phyloP scores from a whole-genome alignment of 2,329 filamentous ascomycete species.

The Neoascochyta sp. region DNA sequence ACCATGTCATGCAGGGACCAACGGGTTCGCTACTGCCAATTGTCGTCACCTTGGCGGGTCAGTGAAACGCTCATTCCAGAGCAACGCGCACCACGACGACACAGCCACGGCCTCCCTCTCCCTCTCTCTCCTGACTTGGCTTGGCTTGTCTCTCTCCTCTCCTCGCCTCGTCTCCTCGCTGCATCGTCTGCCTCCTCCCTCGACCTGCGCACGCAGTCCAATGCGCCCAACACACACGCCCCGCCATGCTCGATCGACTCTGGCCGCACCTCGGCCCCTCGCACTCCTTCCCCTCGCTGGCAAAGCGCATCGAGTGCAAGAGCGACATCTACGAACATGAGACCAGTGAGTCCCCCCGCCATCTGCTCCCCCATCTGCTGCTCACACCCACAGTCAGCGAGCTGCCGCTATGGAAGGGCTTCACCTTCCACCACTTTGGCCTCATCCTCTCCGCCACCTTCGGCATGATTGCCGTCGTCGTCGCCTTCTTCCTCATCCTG shows the following conservation, averaged over 20 bases:
- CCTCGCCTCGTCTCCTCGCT: no score
- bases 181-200: no score
- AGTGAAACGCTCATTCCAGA: slow-evolving; percentile 12
- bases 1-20: slow-evolving; percentile 8
- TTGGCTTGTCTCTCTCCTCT: no score
- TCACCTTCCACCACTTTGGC: slow-evolving; percentile 57
- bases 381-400: slow-evolving; percentile 43
- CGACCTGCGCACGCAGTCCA: no score
- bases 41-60: slow-evolving; percentile 10
- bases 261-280: no score
- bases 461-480: slow-evolving; percentile 48
- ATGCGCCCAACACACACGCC: no score
- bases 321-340: slow-evolving; percentile 15
- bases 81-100: slow-evolving; percentile 7
- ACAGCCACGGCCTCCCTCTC: no score
- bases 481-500: slow-evolving; percentile 54
- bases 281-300: slow-evolving; percentile 1
- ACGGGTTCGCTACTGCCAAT: slow-evolving; percentile 7
- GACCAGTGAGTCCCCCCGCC: slow-evolving; percentile 44
- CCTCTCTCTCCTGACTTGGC: no score
- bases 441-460: slow-evolving; percentile 54
- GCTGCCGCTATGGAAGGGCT: slow-evolving; percentile 49
- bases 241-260: no score
- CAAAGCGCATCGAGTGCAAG: slow-evolving; percentile 9
- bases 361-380: no score